Evolutionary conservation across 73 alveolate species (phyloP), one percentile per base, ranked within the genome.

Genomic region (Tetrahymena elliotti): DNA sequence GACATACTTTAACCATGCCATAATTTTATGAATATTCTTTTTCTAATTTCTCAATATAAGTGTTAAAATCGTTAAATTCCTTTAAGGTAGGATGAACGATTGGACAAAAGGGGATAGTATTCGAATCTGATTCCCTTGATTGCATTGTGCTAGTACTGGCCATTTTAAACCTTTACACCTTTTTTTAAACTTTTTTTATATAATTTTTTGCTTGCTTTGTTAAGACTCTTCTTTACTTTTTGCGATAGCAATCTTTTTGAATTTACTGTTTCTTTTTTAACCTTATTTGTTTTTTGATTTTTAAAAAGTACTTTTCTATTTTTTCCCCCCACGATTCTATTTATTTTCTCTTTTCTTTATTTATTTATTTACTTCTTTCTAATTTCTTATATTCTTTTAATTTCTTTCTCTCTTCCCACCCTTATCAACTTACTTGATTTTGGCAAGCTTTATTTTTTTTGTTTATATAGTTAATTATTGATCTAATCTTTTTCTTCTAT

Each of bases 1-100:
- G 52, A 94, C 93, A 37, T 95, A 97, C 99, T 95, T 98, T 98
- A 93, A 97, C 98, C 95, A 97, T 96, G 93, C 98, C 99, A 68
- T 96, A 97, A 52, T 93, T 84, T 34, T 96, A 96, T 18, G 98
- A 96, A 93, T 93, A 95, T 95, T 95, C 84, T 47, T 98, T 98
- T 53, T 94, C 96, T 88, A 96, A 93, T 95, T 98, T 98, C 94
- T 95, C 97, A 2, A 97, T 68, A 93, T 95, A 97, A 15, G 38
- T 94, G 82, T 94, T 52, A 95, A 97, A 97, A 53, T 97, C 94
- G 83, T 84, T 93, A 93, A 97, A 97, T 93, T 98, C 99, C 95
- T 95, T 96, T 53, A 34, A 41, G 36, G 98, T 98, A 33, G 99
- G 98, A 38, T 96, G 94, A 82, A 98, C 96, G 39, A 98, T 98